A percentile compares a stretch with the other conserved stretches of the same genome.
These are phyloP conservation scores for Ceriops tagal DNA, from an alignment of 345 rosid species.

Conservation along the genomic window DNA sequence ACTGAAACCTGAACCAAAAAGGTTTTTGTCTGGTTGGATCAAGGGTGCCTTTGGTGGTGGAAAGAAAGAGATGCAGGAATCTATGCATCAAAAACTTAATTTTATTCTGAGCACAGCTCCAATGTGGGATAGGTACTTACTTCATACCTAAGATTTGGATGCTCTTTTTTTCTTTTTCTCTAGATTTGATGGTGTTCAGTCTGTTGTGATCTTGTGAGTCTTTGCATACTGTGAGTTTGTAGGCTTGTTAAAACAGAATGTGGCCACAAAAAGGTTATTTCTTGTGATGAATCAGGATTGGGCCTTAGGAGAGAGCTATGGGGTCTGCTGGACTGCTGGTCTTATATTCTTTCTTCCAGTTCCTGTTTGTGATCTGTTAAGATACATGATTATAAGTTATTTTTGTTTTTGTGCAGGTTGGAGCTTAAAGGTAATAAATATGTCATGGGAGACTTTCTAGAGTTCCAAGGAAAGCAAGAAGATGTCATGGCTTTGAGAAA, in stretches of 20 bases:
- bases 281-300: neutral
- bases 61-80: constrained; percentile 83
- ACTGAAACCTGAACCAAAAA: constrained; percentile 59
- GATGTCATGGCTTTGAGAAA: constrained; percentile 51
- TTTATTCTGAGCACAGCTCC: constrained; percentile 80
- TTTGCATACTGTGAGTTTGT: neutral
- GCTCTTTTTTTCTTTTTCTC: too few species aligned
- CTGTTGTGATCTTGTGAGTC: too few species aligned
- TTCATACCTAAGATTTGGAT: constrained; percentile 10
- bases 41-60: constrained; percentile 68
- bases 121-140: constrained; percentile 85
- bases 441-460: constrained; percentile 79
- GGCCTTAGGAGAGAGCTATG: neutral
- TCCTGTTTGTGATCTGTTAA: neutral
- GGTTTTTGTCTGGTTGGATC: constrained; percentile 65
- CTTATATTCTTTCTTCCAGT: neutral
- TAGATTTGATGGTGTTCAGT: too few species aligned
- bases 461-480: constrained; percentile 82
- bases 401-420: constrained; percentile 44
- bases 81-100: constrained; percentile 61
- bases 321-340: neutral
- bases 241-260: neutral
- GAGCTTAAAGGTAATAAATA: constrained; percentile 74
- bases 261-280: neutral
- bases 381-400: neutral